Conservation (phyloP, 345 rosid genomes). For the Hirschfeldia incana region DNA sequence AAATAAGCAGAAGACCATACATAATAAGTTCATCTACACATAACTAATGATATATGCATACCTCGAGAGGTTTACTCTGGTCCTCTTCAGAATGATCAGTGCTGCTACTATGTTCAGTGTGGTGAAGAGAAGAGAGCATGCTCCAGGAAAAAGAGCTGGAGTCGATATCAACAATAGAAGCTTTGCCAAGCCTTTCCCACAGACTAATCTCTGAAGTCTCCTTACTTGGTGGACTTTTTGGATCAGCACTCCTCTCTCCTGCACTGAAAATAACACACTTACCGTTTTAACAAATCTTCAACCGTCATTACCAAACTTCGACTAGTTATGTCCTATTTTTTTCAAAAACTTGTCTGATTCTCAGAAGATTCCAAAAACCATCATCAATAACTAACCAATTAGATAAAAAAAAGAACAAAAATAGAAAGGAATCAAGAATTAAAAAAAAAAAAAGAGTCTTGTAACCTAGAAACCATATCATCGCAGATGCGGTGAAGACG, state of each 20-base stretch:
- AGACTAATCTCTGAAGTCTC: constrained; percentile 62
- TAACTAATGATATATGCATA: constrained; percentile 34
- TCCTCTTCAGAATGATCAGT: constrained; percentile 89
- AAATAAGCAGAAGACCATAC: no score
- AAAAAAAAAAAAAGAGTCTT: not conserved
- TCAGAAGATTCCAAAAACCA: not conserved
- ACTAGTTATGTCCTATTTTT: no score
- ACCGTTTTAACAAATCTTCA: not conserved
- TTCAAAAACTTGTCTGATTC: not conserved
- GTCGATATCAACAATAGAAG: constrained; percentile 66
- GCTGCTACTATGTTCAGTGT: constrained; percentile 88
- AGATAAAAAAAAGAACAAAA: not conserved
- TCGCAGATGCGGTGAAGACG: constrained; percentile 49
- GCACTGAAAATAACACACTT: constrained; percentile 50
- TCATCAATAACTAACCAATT: not conserved
- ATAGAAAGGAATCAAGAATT: not conserved
- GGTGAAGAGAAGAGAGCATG: constrained; percentile 93
- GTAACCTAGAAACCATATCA: constrained; percentile 48
- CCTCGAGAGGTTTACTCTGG: constrained; percentile 87
- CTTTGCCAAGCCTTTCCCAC: constrained; percentile 96
- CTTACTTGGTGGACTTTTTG: constrained; percentile 49
- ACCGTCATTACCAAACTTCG: no score
- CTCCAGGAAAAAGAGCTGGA: constrained; percentile 78
- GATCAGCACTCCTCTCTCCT: constrained; percentile 54
- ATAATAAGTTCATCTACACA: no score